Base-by-base conservation (phyloP, 257 asterid species). In the Ballota nigra region DNA sequence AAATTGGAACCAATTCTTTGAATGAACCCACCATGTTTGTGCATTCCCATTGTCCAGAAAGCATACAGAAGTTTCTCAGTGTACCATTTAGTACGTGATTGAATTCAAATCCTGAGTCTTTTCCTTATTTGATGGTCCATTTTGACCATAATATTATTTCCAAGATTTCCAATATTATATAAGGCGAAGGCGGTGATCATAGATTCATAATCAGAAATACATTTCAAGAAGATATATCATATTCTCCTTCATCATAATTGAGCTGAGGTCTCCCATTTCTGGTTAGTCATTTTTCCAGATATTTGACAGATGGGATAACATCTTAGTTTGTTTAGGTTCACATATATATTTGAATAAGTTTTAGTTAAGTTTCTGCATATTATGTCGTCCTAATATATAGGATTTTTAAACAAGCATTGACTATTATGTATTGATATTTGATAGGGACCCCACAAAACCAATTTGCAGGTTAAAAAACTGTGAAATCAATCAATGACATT, bases 401-500 rank as follows among this genome's bases (percentile, higher is more conserved):
- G 47, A 40, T 40, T 40, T 11, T 45, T 15, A 45, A 45, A 45
- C 53, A 45, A 33, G 5, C 6, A 33, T 33, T 33, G 38, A 33
- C 38, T 33, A 33, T 33, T 33, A 6, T 47, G 55, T 47, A n/a
- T n/a, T 47, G 55, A n/a, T 5, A 47, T 47, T 51, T 51, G 26
- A 51, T 18, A 16, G 11, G 18, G 19, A 15, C 19, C 52, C 52
- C 52, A 43, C 29, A 53, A 53, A 53, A 51, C 19, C 9, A 19
- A 3, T 18, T 18, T 53, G 28, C 60, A 18, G 62, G 66, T n/a
- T 20, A 43, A 43, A 5, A 43, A 43, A 43, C 6, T 43, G 53
- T 45, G 29, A 63, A 63, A 40, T 13, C 22, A 34, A 61, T 67
- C 74, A 19, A 85, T 86, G 96, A 83, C 92, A 9, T 61, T 90